These are phyloP conservation scores for Harringtonia lauricola DNA, from an alignment of 2,329 filamentous ascomycete genomes.

Conservation along the genomic window DNA sequence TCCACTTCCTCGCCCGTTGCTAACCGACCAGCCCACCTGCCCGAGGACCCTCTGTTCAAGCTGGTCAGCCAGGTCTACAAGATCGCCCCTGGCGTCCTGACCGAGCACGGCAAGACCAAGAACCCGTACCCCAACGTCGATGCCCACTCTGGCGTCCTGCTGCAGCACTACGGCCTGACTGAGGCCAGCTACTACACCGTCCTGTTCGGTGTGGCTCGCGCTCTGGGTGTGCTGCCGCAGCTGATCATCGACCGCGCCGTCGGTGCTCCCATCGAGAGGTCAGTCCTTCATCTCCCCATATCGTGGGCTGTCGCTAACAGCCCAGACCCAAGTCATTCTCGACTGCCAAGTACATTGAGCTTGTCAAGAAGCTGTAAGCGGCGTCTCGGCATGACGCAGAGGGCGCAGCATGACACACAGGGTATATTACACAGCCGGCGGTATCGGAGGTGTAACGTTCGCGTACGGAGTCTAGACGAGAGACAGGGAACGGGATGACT, in stretches of 20 bases:
- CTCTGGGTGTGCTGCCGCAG: slow-evolving; percentile 96
- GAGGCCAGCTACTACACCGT: slow-evolving; percentile 99
- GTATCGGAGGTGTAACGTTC: no score
- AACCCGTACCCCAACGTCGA: slow-evolving; percentile 99
- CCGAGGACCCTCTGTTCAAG: slow-evolving; percentile 99
- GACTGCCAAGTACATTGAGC: slow-evolving; percentile 92
- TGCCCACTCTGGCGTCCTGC: slow-evolving; percentile 95
- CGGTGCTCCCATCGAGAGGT: slow-evolving; percentile 89
- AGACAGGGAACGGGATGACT: neutral
- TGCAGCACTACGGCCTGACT: slow-evolving; percentile 98
- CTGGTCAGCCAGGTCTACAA: slow-evolving; percentile 99
- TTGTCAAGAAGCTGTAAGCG: slow-evolving; percentile 79
- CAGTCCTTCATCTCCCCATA: slow-evolving; percentile 9
- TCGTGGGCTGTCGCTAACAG: neutral
- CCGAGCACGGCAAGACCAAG: slow-evolving; percentile 99
- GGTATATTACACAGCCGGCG: neutral
- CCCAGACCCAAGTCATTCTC: slow-evolving; percentile 85
- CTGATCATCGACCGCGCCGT: slow-evolving; percentile 98
- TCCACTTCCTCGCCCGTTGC: neutral
- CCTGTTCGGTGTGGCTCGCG: slow-evolving; percentile 96
- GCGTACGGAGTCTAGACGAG: neutral
- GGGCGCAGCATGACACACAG: neutral
- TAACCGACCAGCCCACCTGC: slow-evolving; percentile 55
- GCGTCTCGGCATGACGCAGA: neutral
- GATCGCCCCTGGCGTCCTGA: slow-evolving; percentile 94